Base-by-base conservation (phyloP, 805 yeast genomes). In the Danielia reshetovae region DNA sequence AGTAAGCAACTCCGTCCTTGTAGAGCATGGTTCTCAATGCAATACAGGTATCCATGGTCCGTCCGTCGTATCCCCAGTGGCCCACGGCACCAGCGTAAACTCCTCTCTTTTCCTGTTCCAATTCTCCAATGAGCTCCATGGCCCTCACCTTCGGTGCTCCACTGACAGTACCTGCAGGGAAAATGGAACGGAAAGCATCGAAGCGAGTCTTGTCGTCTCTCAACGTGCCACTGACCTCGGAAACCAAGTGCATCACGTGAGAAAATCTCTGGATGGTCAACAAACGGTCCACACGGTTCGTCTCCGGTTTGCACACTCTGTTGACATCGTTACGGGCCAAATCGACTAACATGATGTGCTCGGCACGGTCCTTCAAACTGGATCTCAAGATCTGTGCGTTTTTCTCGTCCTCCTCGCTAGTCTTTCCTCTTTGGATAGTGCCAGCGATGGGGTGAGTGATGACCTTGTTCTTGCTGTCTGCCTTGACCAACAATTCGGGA, bases 21-120 rank as follows among this genome's bases (percentile, higher is more conserved):
- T 76, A 82, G 29, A 93, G 88, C 98, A 93, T 90, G 0, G 99
- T 93, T 64, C 99, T 77, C 50, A 93, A 69, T 0, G 98, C 98
- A 57, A 93, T 93, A 64, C 98, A 93, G 1, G 97, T 93, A 55
- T 93, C 95, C 97, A 93, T 90, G 18, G 87, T 75, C 49, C 76
- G 78, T n/a, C 90, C 87, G 52, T 88, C 96, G 57, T 89, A 93
- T 1, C 96, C 88, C 96, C 97, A 93, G 57, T 85, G 84, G 6
- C 99, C 98, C 13, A 93, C 97, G 2, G 98, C 98, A 42, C 98
- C 98, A 0, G 99, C 98, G 55, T 93, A 93, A 7, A 90, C 89
- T 29, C 97, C 98, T 55, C 98, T 74, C 54, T 87, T 86, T 56
- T 90, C 97, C 42, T 77, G 74, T 57, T 93, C 98, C 30, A 90